These are phyloP conservation scores for Protomyces arabidopsidicola DNA, from an alignment of 1,139 yeast genomes.

Conservation along the genomic window DNA sequence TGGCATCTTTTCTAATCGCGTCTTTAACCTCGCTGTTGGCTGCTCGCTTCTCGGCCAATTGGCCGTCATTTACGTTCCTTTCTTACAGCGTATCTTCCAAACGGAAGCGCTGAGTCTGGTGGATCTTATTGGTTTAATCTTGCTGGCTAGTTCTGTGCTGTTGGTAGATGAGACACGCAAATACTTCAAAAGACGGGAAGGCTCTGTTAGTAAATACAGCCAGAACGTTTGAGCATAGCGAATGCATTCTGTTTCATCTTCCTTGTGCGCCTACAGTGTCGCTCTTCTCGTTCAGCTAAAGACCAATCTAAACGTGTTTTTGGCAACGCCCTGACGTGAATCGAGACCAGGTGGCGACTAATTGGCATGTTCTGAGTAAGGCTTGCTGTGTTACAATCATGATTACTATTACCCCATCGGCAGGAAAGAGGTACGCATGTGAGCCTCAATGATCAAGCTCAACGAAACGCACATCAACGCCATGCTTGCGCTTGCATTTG, in stretches of 20 bases:
- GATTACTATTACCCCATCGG: no score
- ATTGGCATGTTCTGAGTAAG: no score
- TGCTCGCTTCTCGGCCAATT: slow-evolving; percentile 87
- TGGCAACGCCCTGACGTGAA: no score
- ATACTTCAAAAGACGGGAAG: slow-evolving; percentile 35
- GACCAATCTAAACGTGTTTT: no score
- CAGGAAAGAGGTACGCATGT: no score
- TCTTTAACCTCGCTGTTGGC: slow-evolving; percentile 91
- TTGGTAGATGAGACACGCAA: slow-evolving; percentile 80
- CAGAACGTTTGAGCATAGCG: neutral
- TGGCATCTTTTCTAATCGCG: slow-evolving; percentile 68
- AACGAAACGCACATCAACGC: no score
- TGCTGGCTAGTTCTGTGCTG: slow-evolving; percentile 73
- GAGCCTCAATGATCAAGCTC: no score
- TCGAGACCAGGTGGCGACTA: no score
- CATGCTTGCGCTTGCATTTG: no score
- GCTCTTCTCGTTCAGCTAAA: no score
- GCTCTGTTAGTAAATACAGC: neutral
- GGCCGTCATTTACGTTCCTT: slow-evolving; percentile 87
- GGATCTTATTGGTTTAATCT: slow-evolving; percentile 60
- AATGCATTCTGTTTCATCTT: neutral
- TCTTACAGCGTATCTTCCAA: slow-evolving; percentile 85
- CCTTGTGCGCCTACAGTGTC: no score
- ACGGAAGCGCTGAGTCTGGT: slow-evolving; percentile 75
- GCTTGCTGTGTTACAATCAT: no score